Percentiles rank a stretch among this genome's conserved stretches.
Conservation (phyloP, 305 asterid species). For the Solanum aculeatissimum region DNA sequence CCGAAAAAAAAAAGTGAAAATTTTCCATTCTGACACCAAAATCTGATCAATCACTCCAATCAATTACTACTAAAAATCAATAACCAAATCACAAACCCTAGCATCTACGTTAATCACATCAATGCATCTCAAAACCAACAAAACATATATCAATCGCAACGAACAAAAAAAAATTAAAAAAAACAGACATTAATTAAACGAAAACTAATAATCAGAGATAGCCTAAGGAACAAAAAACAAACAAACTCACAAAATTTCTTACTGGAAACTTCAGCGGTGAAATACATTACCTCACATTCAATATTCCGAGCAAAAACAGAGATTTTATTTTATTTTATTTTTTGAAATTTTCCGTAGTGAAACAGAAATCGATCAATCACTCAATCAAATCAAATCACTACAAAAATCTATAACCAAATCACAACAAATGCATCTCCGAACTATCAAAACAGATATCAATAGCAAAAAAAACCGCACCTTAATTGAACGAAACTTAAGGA, state of each 20-base stretch:
- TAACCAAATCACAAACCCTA: background rate
- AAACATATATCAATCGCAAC: background rate
- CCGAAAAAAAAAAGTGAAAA: background rate
- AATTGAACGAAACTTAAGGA: background rate
- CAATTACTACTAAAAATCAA: background rate
- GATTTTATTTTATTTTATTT: background rate
- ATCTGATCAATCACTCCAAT: background rate
- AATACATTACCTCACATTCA: background rate
- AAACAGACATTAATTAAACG: background rate
- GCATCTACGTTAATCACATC: background rate
- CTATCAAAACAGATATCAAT: background rate
- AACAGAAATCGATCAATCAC: background rate
- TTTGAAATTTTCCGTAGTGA: background rate
- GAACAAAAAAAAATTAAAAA: background rate
- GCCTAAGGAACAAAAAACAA: background rate
- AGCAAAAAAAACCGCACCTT: background rate
- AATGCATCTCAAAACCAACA: background rate
- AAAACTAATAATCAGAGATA: background rate
- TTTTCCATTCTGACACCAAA: background rate
- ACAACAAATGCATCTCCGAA: background rate
- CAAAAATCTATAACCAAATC: background rate
- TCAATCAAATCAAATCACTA: background rate
- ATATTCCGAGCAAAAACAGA: background rate
- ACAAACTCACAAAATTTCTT: background rate
- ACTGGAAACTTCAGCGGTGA: background rate